Conservation (phyloP, 2,329 filamentous ascomycete species). For the Purpureocillium lavendulum region DNA sequence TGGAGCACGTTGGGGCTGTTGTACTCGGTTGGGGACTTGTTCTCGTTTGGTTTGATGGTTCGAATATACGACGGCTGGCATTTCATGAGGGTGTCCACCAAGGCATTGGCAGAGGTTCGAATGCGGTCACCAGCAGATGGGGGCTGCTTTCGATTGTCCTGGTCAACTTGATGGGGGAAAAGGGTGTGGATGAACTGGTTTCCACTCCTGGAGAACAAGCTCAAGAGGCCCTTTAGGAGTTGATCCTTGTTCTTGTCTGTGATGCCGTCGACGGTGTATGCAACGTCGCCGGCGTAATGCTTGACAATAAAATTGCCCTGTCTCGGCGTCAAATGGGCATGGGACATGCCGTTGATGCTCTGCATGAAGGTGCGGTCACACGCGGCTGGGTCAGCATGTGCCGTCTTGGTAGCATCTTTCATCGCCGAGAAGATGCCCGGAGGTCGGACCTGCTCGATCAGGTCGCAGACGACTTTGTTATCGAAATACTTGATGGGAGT, state of each 20-base stretch:
- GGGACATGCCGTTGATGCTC: constrained; percentile 81
- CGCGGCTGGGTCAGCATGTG: constrained; percentile 87
- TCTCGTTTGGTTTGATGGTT: constrained; percentile 99
- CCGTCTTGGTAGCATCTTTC: constrained; percentile 98
- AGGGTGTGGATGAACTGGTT: constrained; percentile 82
- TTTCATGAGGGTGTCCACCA: constrained; percentile 94
- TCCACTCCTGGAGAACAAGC: constrained; percentile 72
- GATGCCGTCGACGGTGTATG: constrained; percentile 90
- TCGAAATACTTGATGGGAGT: constrained; percentile 99
- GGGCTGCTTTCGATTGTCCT: constrained; percentile 89
- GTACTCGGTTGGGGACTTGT: constrained; percentile 92
- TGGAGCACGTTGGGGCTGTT: constrained; percentile 88
- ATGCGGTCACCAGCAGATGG: constrained; percentile 96
- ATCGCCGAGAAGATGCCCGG: constrained; percentile 90
- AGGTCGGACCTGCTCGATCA: constrained; percentile 88
- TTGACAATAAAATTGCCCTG: constrained; percentile 98
- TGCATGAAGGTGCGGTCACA: constrained; percentile 96
- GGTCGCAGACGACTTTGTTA: constrained; percentile 96
- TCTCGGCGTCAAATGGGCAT: constrained; percentile 82
- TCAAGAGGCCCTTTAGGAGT: constrained; percentile 85
- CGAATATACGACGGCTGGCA: constrained; percentile 96
- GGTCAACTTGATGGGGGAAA: constrained; percentile 89
- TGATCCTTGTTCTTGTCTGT: constrained; percentile 99
- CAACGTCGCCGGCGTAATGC: constrained; percentile 96
- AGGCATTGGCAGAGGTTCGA: constrained; percentile 84